A percentile compares a stretch with the other conserved stretches of the same genome.
These are phyloP conservation scores for Trametes cubensis DNA, from an alignment of 768 basidiomycete genomes.

Conservation along the genomic window DNA sequence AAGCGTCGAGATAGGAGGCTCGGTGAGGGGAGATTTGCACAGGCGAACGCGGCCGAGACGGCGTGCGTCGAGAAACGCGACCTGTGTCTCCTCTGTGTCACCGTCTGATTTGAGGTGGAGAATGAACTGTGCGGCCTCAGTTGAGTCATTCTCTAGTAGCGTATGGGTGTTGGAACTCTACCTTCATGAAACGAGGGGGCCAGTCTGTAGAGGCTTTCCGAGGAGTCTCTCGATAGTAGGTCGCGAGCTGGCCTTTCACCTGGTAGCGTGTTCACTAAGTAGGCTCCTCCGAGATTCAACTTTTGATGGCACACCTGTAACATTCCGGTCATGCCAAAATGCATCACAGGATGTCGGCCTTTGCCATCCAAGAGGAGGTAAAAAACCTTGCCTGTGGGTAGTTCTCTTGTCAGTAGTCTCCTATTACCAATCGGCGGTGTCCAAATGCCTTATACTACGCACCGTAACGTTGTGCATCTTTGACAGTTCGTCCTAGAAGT, in stretches of 20 bases:
- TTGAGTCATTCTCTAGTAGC: background rate
- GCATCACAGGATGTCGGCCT: conserved; percentile 68
- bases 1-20: conserved; percentile 70
- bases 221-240: conserved; percentile 52
- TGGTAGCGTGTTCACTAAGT: conserved; percentile 25
- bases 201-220: conserved; percentile 48
- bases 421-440: too few relatives aligned
- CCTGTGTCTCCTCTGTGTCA: conserved; percentile 44
- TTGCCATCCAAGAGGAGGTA: conserved; percentile 65
- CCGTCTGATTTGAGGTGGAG: conserved; percentile 53
- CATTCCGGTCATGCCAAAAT: conserved; percentile 90
- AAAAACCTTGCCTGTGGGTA: conserved; percentile 57
- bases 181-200: conserved; percentile 74
- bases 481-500: conserved; percentile 51
- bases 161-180: conserved; percentile 21
- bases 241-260: conserved; percentile 53
- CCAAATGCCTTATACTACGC: background rate
- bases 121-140: conserved; percentile 50
- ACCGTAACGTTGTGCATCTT: conserved; percentile 59
- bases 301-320: conserved; percentile 49
- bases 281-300: background rate
- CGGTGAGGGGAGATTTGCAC: conserved; percentile 53
- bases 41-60: conserved; percentile 73
- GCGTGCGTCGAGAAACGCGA: conserved; percentile 75
- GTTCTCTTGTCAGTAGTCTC: background rate